Evolutionary conservation across 768 basidiomycete genomes (phyloP).

Genomic region (Filobasidium wieringae): DNA sequence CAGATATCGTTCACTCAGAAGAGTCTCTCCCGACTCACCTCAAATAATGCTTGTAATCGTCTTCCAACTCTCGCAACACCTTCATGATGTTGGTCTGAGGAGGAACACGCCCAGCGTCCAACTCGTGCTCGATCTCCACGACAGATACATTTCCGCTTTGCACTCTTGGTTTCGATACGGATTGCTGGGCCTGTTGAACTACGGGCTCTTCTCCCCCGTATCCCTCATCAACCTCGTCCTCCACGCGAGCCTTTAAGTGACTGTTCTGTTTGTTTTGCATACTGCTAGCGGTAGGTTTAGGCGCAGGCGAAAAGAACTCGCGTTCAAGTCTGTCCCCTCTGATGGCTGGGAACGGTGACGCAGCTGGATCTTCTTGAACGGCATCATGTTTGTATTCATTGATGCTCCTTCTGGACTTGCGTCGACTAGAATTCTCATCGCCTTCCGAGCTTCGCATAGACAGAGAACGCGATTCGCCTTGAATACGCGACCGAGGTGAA

Average conservation of each 20-base stretch:
- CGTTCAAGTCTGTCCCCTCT: constrained; percentile 64
- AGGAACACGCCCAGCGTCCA: constrained; percentile 49
- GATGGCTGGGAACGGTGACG: constrained; percentile 67
- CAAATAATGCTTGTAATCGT: constrained; percentile 90
- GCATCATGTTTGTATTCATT: constrained; percentile 13
- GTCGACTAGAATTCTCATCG: background rate
- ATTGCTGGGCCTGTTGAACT: background rate
- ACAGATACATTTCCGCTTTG: background rate
- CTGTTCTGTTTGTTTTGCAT: constrained; percentile 46
- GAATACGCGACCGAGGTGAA: background rate
- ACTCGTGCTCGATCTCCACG: constrained; percentile 45
- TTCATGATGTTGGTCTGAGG: constrained; percentile 77
- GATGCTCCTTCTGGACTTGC: constrained; percentile 7
- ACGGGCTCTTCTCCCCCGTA: constrained; percentile 7
- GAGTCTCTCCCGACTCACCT: constrained; percentile 48
- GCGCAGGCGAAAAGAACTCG: constrained; percentile 51
- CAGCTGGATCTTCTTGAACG: constrained; percentile 24
- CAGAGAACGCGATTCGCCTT: background rate
- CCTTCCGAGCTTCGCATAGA: background rate
- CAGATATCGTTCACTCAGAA: background rate
- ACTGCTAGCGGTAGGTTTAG: constrained; percentile 48
- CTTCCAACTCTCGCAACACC: constrained; percentile 78
- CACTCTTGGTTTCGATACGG: background rate
- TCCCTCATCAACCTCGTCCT: constrained; percentile 9
- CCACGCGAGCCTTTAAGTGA: constrained; percentile 51